Evolutionary conservation across 768 basidiomycete species (phyloP).

Genomic region (Kwoniella pini): DNA sequence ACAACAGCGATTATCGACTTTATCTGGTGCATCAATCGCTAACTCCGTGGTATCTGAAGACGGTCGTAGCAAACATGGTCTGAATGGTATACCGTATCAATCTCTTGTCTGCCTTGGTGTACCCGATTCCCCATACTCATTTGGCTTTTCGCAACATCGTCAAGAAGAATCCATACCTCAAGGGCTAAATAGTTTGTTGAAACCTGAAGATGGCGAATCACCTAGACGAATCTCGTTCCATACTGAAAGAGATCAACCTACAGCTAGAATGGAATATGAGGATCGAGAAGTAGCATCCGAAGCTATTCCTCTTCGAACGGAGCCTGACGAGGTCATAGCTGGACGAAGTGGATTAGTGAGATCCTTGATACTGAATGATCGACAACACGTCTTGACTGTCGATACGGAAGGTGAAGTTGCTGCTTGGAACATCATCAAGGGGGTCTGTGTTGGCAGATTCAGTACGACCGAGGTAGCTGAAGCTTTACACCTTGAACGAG

Average conservation of each 20-base stretch:
- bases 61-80: conserved; percentile 35
- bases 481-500: conserved; percentile 44
- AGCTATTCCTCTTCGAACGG: conserved; percentile 61
- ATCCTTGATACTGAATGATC: conserved; percentile 78
- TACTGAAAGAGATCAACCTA: conserved; percentile 7
- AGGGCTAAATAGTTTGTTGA: conserved; percentile 11
- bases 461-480: conserved; percentile 63
- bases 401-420: conserved; percentile 85
- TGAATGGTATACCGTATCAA: conserved; percentile 62
- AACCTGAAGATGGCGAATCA: conserved; percentile 10
- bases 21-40: conserved; percentile 45
- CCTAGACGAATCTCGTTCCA: conserved; percentile 15
- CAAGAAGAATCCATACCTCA: conserved; percentile 68
- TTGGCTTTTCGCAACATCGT: conserved; percentile 47
- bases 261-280: conserved; percentile 52
- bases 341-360: conserved; percentile 79
- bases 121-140: conserved; percentile 49
- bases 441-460: conserved; percentile 73
- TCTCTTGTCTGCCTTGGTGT: conserved; percentile 54
- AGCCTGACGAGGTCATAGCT: conserved; percentile 69
- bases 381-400: conserved; percentile 84
- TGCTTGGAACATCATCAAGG: conserved; percentile 87
- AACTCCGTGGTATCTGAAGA: conserved; percentile 41
- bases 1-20: conserved; percentile 22
- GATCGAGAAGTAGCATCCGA: conserved; percentile 77